A percentile compares a stretch with the other conserved stretches of the same genome.
Evolutionary conservation across 257 asterid species (phyloP).

Genomic region (Solanum habrochaites): DNA sequence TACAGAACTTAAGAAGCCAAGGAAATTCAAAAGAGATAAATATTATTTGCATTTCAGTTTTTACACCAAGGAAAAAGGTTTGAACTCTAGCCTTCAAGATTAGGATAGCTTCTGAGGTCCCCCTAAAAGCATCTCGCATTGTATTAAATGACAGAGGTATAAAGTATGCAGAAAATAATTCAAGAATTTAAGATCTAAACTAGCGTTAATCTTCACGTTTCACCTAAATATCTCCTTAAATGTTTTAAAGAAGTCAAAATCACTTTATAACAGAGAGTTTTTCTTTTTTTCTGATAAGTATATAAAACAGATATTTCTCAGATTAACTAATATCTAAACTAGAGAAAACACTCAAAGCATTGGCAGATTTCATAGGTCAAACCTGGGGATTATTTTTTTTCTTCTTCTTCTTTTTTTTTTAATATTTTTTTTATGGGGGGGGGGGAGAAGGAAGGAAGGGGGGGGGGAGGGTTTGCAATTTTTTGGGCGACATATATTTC

Average conservation of each 20-base stretch:
- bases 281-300: not conserved
- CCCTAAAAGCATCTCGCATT: not conserved
- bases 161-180: not conserved
- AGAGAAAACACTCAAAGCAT: not conserved
- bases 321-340: not conserved
- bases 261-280: not conserved
- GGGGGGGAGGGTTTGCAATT: not conserved
- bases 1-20: not conserved
- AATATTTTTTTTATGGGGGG: no score
- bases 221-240: not conserved
- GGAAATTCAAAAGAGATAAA: not conserved
- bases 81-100: not conserved
- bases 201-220: not conserved
- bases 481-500: no score
- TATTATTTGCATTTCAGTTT: not conserved
- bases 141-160: not conserved
- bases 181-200: not conserved
- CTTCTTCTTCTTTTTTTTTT: no score
- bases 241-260: not conserved
- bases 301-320: not conserved
- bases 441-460: no score
- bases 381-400: not conserved
- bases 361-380: not conserved
- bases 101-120: not conserved
- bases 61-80: not conserved